Conservation (phyloP, 768 basidiomycete species). For the Amanita subjunquillea region DNA sequence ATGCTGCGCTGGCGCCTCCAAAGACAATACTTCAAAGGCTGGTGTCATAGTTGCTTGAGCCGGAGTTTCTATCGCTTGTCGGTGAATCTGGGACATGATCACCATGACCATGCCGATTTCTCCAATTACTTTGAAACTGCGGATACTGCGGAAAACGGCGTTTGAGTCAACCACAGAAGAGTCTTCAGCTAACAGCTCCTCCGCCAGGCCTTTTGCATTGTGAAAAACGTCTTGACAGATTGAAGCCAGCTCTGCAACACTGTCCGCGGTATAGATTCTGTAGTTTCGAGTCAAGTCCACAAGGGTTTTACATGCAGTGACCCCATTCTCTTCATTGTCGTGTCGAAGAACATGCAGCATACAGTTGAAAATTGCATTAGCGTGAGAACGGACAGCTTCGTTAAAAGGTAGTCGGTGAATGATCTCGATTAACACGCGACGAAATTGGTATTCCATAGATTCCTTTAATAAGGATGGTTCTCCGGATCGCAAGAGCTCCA, state of each 20-base stretch:
- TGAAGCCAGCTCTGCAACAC: conserved; percentile 68
- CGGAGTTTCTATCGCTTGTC: conserved; percentile 49
- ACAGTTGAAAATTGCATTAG: conserved; percentile 58
- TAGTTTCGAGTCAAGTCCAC: conserved; percentile 81
- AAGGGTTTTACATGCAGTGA: conserved; percentile 82
- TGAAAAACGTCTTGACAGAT: conserved; percentile 71
- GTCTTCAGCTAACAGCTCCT: conserved; percentile 63
- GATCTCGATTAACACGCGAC: conserved; percentile 81
- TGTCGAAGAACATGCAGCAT: conserved; percentile 76
- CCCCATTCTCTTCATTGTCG: conserved; percentile 96
- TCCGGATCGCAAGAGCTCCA: conserved; percentile 62
- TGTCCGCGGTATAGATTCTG: conserved; percentile 60
- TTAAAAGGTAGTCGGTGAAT: conserved; percentile 78
- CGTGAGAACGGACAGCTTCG: conserved; percentile 67
- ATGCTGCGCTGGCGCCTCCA: conserved; percentile 77
- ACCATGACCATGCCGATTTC: conserved; percentile 93
- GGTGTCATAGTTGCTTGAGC: conserved; percentile 64
- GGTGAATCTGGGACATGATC: conserved; percentile 78
- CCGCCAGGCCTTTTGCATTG: conserved; percentile 64
- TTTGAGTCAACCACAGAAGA: conserved; percentile 47
- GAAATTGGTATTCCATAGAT: conserved; percentile 67
- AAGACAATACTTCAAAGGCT: conserved; percentile 68
- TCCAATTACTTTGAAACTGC: conserved; percentile 88
- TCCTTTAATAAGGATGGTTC: conserved; percentile 61
- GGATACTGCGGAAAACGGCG: conserved; percentile 54